Evolutionary conservation across 345 rosid genomes (phyloP).

Genomic region (Acer yangbiense): DNA sequence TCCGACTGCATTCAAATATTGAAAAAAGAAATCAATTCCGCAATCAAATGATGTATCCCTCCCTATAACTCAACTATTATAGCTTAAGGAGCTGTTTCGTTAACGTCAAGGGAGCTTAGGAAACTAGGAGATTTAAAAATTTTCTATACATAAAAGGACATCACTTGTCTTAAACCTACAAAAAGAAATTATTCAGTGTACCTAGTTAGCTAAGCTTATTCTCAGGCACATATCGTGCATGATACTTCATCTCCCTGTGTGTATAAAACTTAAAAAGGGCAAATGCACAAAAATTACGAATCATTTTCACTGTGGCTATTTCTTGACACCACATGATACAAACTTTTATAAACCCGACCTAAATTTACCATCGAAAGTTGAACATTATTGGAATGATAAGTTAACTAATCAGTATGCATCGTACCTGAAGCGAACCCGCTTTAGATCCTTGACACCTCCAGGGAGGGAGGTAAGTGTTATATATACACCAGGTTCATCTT

Average conservation of each 20-base stretch:
- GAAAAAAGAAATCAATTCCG: background rate
- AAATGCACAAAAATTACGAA: background rate
- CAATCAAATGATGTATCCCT: background rate
- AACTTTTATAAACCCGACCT: background rate
- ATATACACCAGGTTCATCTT: constrained; percentile 96
- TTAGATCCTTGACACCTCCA: constrained; percentile 90
- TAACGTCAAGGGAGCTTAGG: background rate
- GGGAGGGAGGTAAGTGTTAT: constrained; percentile 86
- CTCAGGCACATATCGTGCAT: constrained; percentile 1
- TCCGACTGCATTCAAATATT: constrained; percentile 61
- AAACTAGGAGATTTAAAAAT: background rate
- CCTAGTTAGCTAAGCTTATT: background rate
- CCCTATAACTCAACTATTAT: background rate
- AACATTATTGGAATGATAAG: background rate
- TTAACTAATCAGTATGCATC: constrained; percentile 9
- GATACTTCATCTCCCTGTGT: background rate
- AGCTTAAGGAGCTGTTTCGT: background rate
- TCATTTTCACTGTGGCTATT: background rate
- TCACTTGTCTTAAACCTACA: background rate
- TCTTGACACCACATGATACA: background rate
- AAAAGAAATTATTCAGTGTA: background rate
- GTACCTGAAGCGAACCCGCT: constrained; percentile 99
- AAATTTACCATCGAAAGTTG: background rate
- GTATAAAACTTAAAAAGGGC: background rate
- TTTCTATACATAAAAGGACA: background rate